Evolutionary conservation across 2,329 filamentous ascomycete genomes (phyloP), one percentile per base, ranked within the genome.

Genomic region (Curvularia hawaiiensis): DNA sequence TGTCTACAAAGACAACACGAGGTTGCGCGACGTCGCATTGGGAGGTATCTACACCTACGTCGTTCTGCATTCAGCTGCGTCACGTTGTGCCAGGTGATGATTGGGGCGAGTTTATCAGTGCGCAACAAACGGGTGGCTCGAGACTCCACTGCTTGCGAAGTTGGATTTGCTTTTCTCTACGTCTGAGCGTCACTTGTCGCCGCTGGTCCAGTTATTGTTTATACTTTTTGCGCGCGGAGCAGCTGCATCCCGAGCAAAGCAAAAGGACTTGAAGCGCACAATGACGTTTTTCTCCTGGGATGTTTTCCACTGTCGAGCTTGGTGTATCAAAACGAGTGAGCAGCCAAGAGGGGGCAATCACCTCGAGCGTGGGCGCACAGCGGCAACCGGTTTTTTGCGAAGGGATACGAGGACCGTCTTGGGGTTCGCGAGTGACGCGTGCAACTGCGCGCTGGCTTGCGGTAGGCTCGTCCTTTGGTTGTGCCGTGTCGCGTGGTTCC

Each of bases 401-500:
- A 50, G 41, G 40, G 48, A 47, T 56, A 62, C 51, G 52, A 63
- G 57, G 40, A 46, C 20, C 38, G 45, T 38, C 26, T 30, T 46
- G 50, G 49, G 49, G 40, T 49, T 46, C 38, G 28, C 38, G 39
- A 38, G 52, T 62, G 56, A 56, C 56, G 56, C 50, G 54, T 45
- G 41, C 33, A 46, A 41, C 28, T n/a, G 53, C 46, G 52, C 45
- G 12, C 43, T 52, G 38, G 49, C 44, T 51, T 51, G 50, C 22
- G 54, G 55, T 40, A 52, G 55, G 30, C 20, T 51, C 22, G 14
- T 31, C 18, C 45, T 50, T 49, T 48, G 30, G 51, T 50, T 47
- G 49, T 54, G 54, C 56, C 48, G 60, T 64, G 61, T 63, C 63
- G 59, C 54, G 54, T 69, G 60, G 62, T 60, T 58, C 46, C 26